Evolutionary conservation across 768 basidiomycete genomes (phyloP).

Genomic region (Trametopsis cervina): DNA sequence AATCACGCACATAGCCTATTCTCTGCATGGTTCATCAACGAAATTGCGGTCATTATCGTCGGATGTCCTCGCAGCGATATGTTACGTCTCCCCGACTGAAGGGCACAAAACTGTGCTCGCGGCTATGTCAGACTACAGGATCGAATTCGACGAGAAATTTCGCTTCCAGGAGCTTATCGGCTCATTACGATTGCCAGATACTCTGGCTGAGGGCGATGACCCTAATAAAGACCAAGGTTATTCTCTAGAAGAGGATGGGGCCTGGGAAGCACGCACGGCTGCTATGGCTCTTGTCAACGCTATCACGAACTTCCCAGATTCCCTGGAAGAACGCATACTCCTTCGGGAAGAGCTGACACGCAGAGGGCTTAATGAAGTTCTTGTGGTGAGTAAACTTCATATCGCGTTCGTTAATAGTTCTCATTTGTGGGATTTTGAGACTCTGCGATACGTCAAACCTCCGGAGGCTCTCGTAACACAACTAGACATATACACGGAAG

Average conservation of each 20-base stretch:
- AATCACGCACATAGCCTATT: constrained; percentile 67
- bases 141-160: constrained; percentile 64
- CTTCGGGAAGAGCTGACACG: constrained; percentile 79
- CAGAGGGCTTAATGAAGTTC: constrained; percentile 75
- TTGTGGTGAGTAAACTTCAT: constrained; percentile 54
- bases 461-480: constrained; percentile 78
- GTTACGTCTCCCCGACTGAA: constrained; percentile 60
- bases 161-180: constrained; percentile 74
- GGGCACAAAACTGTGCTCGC: constrained; percentile 72
- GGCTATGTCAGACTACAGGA: constrained; percentile 74
- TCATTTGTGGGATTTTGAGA: constrained; percentile 33
- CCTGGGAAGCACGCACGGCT: constrained; percentile 78
- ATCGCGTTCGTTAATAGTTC: not conserved
- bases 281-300: constrained; percentile 78
- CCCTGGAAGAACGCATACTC: constrained; percentile 70
- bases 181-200: constrained; percentile 50
- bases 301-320: constrained; percentile 66
- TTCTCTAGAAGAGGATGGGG: constrained; percentile 47
- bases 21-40: constrained; percentile 55
- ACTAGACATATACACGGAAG: constrained; percentile 75
- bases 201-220: constrained; percentile 28
- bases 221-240: constrained; percentile 30
- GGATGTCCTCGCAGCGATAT: constrained; percentile 81
- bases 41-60: constrained; percentile 65
- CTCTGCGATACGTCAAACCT: constrained; percentile 66